These are phyloP conservation scores for Hypoxylon cercidicola DNA, from an alignment of 495 filamentous ascomycete genomes.

Conservation along the genomic window DNA sequence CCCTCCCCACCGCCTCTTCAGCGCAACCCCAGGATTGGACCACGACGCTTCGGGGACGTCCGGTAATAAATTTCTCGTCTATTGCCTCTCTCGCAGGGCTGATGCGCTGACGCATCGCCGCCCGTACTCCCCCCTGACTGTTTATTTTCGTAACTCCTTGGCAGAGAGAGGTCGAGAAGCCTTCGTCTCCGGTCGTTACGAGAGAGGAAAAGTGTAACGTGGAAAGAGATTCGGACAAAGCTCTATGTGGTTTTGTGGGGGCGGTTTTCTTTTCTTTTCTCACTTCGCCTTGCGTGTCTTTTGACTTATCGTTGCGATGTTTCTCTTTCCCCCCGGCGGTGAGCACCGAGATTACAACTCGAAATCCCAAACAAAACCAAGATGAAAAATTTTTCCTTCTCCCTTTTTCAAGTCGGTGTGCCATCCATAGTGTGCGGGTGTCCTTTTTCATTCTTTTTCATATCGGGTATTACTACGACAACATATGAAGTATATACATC, in stretches of 20 bases:
- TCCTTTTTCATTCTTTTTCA: slow-evolving; percentile 22
- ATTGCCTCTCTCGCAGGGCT: slow-evolving; percentile 33
- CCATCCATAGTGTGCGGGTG: slow-evolving; percentile 24
- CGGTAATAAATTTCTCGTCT: slow-evolving; percentile 28
- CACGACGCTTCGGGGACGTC: slow-evolving; percentile 40
- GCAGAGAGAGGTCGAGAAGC: not conserved
- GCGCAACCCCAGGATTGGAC: slow-evolving; percentile 39
- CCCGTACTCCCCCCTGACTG: slow-evolving; percentile 33
- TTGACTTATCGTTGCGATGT: slow-evolving; percentile 6
- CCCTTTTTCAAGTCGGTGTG: slow-evolving; percentile 21
- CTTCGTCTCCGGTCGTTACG: slow-evolving; percentile 16
- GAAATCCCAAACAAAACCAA: not conserved
- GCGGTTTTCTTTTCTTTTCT: slow-evolving; percentile 14
- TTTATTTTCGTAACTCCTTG: slow-evolving; percentile 35
- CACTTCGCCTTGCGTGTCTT: slow-evolving; percentile 3
- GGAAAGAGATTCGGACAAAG: slow-evolving; percentile 1
- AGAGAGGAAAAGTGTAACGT: slow-evolving; percentile 10
- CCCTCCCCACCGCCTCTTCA: slow-evolving; percentile 39
- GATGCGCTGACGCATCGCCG: slow-evolving; percentile 36
- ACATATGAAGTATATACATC: slow-evolving; percentile 13
- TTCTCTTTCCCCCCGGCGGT: slow-evolving; percentile 24
- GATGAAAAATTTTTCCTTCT: slow-evolving; percentile 6
- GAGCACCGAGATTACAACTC: slow-evolving; percentile 19
- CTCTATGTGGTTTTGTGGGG: slow-evolving; percentile 24
- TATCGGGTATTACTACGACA: slow-evolving; percentile 36